Percentiles rank a stretch among this genome's conserved stretches.
Conservation (phyloP, 139 green algal species). For the Closterium sp. region DNA sequence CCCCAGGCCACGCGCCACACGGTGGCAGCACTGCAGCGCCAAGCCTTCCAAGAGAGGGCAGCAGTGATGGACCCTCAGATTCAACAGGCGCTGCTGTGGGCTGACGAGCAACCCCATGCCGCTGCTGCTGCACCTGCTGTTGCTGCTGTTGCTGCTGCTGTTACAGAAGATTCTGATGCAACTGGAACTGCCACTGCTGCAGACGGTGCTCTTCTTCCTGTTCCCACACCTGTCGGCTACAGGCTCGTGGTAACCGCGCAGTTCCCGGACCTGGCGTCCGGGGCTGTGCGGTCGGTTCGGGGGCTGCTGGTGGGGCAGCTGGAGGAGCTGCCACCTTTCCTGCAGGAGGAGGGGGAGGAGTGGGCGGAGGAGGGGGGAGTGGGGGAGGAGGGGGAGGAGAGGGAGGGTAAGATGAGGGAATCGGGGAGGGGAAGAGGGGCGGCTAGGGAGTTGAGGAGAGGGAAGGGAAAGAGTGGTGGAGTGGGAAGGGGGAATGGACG, state of each 20-base stretch:
- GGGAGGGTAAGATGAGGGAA: background rate
- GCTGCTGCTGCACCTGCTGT: background rate
- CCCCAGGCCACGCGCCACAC: background rate
- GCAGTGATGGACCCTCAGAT: background rate
- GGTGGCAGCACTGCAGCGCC: background rate
- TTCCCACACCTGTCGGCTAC: background rate
- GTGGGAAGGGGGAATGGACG: no score
- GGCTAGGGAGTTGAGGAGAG: no score
- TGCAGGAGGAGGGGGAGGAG: background rate
- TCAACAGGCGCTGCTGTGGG: background rate
- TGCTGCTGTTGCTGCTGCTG: background rate
- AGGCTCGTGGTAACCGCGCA: background rate
- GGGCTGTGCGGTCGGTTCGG: background rate
- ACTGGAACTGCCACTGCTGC: no score
- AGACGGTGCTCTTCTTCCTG: background rate
- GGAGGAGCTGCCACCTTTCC: background rate
- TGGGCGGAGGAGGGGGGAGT: background rate
- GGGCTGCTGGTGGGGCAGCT: background rate
- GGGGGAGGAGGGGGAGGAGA: constrained; percentile 4
- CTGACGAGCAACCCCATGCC: background rate
- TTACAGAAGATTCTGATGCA: no score
- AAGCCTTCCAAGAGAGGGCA: background rate
- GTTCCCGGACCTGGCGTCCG: background rate
- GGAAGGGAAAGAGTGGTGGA: no score
- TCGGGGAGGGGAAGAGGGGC: background rate